Percentiles rank a stretch among this genome's conserved stretches.
These are phyloP conservation scores for Suillus plorans DNA, from an alignment of 768 basidiomycete genomes.

Conservation along the genomic window DNA sequence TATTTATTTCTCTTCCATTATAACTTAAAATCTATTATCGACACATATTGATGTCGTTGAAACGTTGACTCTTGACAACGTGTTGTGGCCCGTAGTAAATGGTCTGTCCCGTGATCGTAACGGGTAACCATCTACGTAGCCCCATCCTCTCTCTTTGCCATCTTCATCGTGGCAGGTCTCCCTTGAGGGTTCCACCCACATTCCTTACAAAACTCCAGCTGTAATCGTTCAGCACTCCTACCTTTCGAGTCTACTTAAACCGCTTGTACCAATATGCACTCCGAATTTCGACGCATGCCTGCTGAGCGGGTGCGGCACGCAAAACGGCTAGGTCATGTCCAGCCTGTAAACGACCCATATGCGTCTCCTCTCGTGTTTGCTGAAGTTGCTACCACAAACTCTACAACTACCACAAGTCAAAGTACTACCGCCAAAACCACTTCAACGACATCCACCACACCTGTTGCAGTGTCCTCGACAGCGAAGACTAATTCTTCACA, in stretches of 20 bases:
- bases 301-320: slow-evolving; percentile 31
- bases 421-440: neutral
- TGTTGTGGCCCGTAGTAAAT: neutral
- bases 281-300: slow-evolving; percentile 25
- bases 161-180: slow-evolving; percentile 6
- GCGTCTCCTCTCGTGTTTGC: slow-evolving; percentile 8
- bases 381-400: neutral
- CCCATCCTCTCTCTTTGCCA: neutral
- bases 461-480: slow-evolving; percentile 15
- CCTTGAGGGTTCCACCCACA: neutral
- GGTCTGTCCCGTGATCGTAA: neutral
- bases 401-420: slow-evolving; percentile 7
- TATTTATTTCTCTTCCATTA: neutral
- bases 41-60: neutral
- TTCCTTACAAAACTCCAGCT: slow-evolving; percentile 6
- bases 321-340: slow-evolving; percentile 31
- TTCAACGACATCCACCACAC: neutral
- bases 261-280: slow-evolving; percentile 21
- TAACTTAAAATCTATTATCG: neutral
- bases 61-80: neutral
- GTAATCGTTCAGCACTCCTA: neutral
- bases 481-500: slow-evolving; percentile 10
- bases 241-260: neutral
- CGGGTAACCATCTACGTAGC: neutral
- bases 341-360: slow-evolving; percentile 10